A percentile compares a stretch with the other conserved stretches of the same genome.
These are phyloP conservation scores for Stephania cephalantha DNA, from an alignment of 164 flowering plant genomes.

Conservation along the genomic window DNA sequence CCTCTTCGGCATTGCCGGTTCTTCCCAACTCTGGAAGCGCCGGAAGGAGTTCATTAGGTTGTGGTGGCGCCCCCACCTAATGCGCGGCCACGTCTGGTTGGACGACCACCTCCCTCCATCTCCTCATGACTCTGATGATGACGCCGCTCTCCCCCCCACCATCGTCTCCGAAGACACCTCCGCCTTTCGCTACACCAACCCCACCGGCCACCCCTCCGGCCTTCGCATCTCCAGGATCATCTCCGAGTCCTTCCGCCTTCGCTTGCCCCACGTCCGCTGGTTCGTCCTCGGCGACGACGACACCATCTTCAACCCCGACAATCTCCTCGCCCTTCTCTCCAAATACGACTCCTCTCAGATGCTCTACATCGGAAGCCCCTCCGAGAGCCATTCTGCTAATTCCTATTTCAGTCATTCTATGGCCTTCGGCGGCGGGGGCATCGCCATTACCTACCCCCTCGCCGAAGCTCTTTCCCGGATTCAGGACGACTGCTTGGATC, in stretches of 20 bases:
- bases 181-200: constrained; percentile 56
- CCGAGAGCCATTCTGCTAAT: constrained; percentile 61
- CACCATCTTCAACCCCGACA: constrained; percentile 48
- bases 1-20: constrained; percentile 61
- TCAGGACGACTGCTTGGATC: constrained; percentile 50
- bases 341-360: constrained; percentile 47
- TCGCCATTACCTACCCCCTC: constrained; percentile 52
- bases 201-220: constrained; percentile 60
- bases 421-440: constrained; percentile 70
- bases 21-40: constrained; percentile 47
- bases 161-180: constrained; percentile 56
- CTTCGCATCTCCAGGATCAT: constrained; percentile 52
- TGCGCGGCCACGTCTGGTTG: constrained; percentile 66
- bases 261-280: constrained; percentile 49
- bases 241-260: constrained; percentile 40
- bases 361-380: constrained; percentile 49
- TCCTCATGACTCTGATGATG: constrained; percentile 11
- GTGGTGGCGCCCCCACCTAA: constrained; percentile 54
- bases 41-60: constrained; percentile 49
- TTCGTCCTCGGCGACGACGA: constrained; percentile 63
- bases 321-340: constrained; percentile 40
- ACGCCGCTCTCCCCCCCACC: constrained; percentile 34
- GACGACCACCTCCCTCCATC: constrained; percentile 28
- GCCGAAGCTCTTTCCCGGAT: constrained; percentile 39
- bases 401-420: constrained; percentile 48